These are phyloP conservation scores for Arthrocladium fulminans DNA, from an alignment of 2,329 filamentous ascomycete genomes.

Conservation along the genomic window DNA sequence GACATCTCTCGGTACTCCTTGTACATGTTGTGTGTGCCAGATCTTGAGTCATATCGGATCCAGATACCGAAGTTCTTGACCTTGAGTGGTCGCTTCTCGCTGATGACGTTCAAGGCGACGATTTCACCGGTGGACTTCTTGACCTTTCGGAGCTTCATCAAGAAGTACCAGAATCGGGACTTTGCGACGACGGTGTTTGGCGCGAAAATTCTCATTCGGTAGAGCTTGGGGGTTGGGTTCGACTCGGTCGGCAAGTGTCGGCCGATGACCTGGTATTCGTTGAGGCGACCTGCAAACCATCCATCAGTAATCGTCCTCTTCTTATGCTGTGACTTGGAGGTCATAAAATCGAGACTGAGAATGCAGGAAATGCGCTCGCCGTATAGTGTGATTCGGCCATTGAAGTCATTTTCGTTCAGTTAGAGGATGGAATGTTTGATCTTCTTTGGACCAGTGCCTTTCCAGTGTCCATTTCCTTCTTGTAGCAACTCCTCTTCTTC, in stretches of 20 bases:
- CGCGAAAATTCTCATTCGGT: slow-evolving; percentile 99
- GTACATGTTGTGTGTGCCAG: slow-evolving; percentile 99
- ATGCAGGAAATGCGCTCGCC: too few relatives aligned
- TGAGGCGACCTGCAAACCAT: slow-evolving; percentile 73
- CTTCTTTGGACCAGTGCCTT: too few relatives aligned
- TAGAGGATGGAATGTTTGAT: not conserved
- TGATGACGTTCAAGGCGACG: slow-evolving; percentile 90
- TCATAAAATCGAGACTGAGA: not conserved
- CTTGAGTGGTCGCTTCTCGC: slow-evolving; percentile 98
- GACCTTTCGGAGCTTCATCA: slow-evolving; percentile 98
- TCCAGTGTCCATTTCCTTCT: too few relatives aligned
- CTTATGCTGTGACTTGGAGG: not conserved
- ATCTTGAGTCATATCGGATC: slow-evolving; percentile 99
- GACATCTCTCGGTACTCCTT: slow-evolving; percentile 99
- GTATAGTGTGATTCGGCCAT: not conserved
- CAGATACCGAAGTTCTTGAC: slow-evolving; percentile 99
- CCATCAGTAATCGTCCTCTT: slow-evolving; percentile 11
- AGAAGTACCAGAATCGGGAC: slow-evolving; percentile 99
- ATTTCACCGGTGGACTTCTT: slow-evolving; percentile 99
- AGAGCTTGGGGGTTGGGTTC: slow-evolving; percentile 95
- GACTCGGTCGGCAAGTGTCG: slow-evolving; percentile 96
- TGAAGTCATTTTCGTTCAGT: not conserved
- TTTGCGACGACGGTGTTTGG: slow-evolving; percentile 97
- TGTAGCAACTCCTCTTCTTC: too few relatives aligned
- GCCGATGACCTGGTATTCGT: slow-evolving; percentile 99